phyloP scores from a whole-genome alignment of 2,329 filamentous ascomycete genomes.

The Corynespora cassiicola region DNA sequence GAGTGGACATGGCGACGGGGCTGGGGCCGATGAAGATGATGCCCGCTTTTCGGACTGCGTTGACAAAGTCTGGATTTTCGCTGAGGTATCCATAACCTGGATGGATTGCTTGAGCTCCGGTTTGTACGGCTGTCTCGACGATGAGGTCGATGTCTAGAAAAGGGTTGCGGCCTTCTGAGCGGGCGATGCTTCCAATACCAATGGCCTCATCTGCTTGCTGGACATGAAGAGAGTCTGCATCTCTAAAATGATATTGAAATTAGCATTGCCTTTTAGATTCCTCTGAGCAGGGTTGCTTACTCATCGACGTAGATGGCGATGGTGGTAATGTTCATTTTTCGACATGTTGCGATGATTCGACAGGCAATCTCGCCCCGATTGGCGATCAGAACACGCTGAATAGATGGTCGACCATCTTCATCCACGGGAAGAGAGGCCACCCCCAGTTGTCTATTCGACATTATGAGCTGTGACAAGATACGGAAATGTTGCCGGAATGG shows the following conservation, averaged over 20 bases:
- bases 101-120: conserved; percentile 52
- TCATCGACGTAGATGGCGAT: conserved; percentile 9
- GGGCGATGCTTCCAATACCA: conserved; percentile 28
- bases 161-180: conserved; percentile 22
- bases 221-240: conserved; percentile 36
- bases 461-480: no score
- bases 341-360: conserved; percentile 9
- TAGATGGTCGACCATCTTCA: no score
- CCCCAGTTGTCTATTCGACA: no score
- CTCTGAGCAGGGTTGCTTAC: neutral
- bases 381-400: no score
- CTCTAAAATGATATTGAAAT: conserved; percentile 21
- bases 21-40: conserved; percentile 59
- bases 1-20: conserved; percentile 58
- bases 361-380: no score
- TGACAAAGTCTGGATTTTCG: conserved; percentile 57
- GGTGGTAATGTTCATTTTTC: conserved; percentile 5
- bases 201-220: conserved; percentile 41
- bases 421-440: no score
- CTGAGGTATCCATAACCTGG: conserved; percentile 66
- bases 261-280: neutral
- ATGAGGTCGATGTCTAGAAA: conserved; percentile 40
- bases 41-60: conserved; percentile 51
- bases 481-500: no score
- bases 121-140: conserved; percentile 27